Conservation (phyloP, 129 eudicot species). For the Chrysanthemum lavandulifolium region DNA sequence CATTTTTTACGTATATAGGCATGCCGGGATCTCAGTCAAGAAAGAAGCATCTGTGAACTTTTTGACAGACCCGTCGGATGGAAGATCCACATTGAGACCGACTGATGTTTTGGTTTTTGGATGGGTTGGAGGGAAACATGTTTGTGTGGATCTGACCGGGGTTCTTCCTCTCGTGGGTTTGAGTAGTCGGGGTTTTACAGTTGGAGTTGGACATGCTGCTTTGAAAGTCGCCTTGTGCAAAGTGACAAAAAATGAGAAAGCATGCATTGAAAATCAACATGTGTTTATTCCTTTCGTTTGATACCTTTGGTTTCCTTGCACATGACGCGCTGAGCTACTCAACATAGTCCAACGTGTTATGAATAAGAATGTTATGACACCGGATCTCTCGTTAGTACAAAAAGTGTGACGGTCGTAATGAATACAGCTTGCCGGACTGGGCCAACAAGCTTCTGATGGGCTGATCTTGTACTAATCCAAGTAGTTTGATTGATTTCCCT, state of each 20-base stretch:
- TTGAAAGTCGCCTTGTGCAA: not conserved
- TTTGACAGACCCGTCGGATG: not conserved
- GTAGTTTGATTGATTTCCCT: too few relatives aligned
- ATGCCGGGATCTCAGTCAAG: not conserved
- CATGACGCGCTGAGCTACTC: not conserved
- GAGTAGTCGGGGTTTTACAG: not conserved
- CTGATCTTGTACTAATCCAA: too few relatives aligned
- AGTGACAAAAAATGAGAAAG: too few relatives aligned
- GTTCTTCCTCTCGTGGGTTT: not conserved
- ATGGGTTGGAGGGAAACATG: not conserved
- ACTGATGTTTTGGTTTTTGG: not conserved
- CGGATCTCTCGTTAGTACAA: too few relatives aligned
- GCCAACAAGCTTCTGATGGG: too few relatives aligned
- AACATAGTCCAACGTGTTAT: not conserved
- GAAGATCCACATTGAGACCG: not conserved
- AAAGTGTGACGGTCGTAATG: too few relatives aligned
- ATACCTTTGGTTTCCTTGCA: too few relatives aligned
- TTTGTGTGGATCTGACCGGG: not conserved
- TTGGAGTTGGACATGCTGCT: not conserved
- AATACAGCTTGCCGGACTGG: too few relatives aligned
- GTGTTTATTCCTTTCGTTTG: too few relatives aligned
- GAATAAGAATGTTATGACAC: not conserved
- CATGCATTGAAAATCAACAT: too few relatives aligned
- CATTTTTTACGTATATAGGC: too few relatives aligned
- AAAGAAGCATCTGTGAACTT: not conserved